These are phyloP conservation scores for Cichorium intybus DNA, from an alignment of 140 eudicot genomes.

Conservation along the genomic window DNA sequence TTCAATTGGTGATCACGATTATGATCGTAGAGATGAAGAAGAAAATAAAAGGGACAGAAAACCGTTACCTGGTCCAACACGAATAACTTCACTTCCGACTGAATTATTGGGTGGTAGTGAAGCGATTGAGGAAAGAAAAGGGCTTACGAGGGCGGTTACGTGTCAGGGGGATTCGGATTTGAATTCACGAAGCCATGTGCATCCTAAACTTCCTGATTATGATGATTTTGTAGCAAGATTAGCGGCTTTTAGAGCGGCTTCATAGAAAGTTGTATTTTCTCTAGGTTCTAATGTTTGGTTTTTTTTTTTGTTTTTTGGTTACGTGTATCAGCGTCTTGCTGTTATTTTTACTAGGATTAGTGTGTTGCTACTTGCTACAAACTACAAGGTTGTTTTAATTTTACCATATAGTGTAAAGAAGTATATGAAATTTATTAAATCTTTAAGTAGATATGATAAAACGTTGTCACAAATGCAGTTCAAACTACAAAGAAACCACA, in stretches of 20 bases:
- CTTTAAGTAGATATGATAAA: not conserved
- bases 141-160: conserved; percentile 43
- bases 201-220: conserved; percentile 71
- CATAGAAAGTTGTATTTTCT: conserved; percentile 1
- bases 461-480: not conserved
- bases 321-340: conserved; percentile 19
- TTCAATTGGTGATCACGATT: conserved; percentile 20
- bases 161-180: conserved; percentile 33
- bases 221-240: conserved; percentile 75
- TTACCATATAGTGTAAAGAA: not conserved
- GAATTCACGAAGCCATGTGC: conserved; percentile 33
- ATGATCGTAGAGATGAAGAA: conserved; percentile 34
- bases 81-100: conserved; percentile 47
- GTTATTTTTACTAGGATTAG: conserved; percentile 8
- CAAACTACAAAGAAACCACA: no score
- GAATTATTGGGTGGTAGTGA: conserved; percentile 23
- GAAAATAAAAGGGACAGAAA: conserved; percentile 48
- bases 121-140: conserved; percentile 25
- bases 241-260: conserved; percentile 47
- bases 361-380: not conserved
- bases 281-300: not conserved
- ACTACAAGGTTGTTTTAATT: not conserved
- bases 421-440: conserved; percentile 6
- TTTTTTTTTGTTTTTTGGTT: not conserved
- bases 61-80: conserved; percentile 23